Percentiles rank a stretch among this genome's conserved stretches.
These are phyloP conservation scores for Protostelium mycophagum DNA, from an alignment of 78 protist genomes.

Conservation along the genomic window DNA sequence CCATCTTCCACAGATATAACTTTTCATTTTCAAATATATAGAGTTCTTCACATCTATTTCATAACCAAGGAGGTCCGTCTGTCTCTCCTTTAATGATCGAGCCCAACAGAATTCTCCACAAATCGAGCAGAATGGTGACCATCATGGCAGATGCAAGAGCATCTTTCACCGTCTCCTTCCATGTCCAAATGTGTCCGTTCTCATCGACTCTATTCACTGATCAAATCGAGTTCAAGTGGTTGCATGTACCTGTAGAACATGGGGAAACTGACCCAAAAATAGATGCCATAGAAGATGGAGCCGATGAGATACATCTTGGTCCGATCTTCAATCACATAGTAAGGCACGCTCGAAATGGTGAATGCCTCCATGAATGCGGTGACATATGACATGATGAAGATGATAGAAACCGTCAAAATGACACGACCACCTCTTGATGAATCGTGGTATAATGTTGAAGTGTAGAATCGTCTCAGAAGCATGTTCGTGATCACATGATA, in stretches of 20 bases:
- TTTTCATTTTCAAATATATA: no score
- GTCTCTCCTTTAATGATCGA: no score
- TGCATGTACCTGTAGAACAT: slow-evolving; percentile 59
- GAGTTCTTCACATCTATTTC: no score
- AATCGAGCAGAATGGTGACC: slow-evolving; percentile 45
- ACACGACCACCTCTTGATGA: background rate
- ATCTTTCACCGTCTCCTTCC: slow-evolving; percentile 21
- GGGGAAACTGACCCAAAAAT: slow-evolving; percentile 71
- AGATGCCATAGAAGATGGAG: slow-evolving; percentile 61
- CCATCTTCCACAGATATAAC: no score
- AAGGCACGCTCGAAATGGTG: slow-evolving; percentile 62
- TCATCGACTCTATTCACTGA: no score
- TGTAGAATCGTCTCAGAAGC: slow-evolving; percentile 47
- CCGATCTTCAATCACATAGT: slow-evolving; percentile 58
- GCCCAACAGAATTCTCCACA: no score
- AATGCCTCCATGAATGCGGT: slow-evolving; percentile 74
- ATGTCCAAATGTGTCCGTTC: slow-evolving; percentile 43
- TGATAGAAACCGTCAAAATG: slow-evolving; percentile 17
- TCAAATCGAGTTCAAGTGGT: no score
- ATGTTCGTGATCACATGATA: slow-evolving; percentile 60
- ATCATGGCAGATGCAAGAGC: slow-evolving; percentile 59
- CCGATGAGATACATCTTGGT: slow-evolving; percentile 48
- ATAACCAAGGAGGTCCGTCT: no score
- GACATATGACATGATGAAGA: slow-evolving; percentile 45
- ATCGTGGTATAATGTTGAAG: background rate